phyloP scores from a whole-genome alignment of 1,139 yeast genomes.

The Suhomyces bolitotheri region DNA sequence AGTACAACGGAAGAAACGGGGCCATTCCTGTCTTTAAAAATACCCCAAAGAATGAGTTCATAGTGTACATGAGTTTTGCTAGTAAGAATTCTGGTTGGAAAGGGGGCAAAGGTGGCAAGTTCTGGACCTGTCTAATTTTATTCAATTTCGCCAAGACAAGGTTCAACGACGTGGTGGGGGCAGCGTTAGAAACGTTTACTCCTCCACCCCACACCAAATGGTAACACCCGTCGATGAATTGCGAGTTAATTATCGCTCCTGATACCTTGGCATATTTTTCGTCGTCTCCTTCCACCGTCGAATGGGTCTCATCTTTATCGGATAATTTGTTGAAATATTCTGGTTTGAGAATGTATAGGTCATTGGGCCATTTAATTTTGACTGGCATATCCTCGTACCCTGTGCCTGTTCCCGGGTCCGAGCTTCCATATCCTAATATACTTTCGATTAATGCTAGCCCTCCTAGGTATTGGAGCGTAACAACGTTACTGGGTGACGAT shows the following conservation, averaged over 20 bases:
- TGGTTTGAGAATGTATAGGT: conserved; percentile 74
- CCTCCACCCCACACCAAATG: conserved; percentile 83
- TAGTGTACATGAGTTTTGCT: conserved; percentile 67
- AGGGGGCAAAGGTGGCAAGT: conserved; percentile 48
- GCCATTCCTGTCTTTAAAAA: conserved; percentile 67
- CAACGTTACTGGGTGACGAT: conserved; percentile 47
- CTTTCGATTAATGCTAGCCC: conserved; percentile 85
- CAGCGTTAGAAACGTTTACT: conserved; percentile 77
- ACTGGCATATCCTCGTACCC: conserved; percentile 78
- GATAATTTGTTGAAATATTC: conserved; percentile 39
- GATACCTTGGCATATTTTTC: conserved; percentile 71
- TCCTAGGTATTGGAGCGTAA: conserved; percentile 82
- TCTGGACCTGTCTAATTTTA: conserved; percentile 41
- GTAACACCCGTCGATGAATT: conserved; percentile 57
- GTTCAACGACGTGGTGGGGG: conserved; percentile 90
- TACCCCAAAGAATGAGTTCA: conserved; percentile 59
- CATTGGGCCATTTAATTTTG: conserved; percentile 96
- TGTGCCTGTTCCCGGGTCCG: conserved; percentile 37
- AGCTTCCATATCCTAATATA: conserved; percentile 58
- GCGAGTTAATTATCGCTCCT: conserved; percentile 84
- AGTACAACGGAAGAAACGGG: conserved; percentile 72
- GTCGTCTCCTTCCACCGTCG: conserved; percentile 43
- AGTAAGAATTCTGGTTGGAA: conserved; percentile 61
- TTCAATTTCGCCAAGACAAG: conserved; percentile 64
- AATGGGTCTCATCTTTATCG: conserved; percentile 32